Evolutionary conservation across 2,329 filamentous ascomycete species (phyloP), one percentile per base, ranked within the genome.

Genomic region (Alternaria angustiovoidea): DNA sequence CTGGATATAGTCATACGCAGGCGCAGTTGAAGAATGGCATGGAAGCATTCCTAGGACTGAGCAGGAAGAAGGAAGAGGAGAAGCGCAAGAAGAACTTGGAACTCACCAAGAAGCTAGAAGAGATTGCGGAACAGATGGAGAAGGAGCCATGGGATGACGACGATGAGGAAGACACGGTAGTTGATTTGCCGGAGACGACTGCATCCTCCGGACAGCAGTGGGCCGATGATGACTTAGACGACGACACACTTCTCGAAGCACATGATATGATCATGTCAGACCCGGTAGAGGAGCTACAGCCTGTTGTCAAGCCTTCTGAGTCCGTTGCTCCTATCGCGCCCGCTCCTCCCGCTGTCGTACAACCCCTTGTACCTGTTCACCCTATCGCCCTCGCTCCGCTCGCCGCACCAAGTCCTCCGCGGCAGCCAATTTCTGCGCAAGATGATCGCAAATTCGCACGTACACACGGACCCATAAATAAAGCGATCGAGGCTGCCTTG

Each of bases 1-100:
- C 74, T 51, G 78, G 78, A n/a, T 80, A 73, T 48, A 78, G 69
- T 48, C 75, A 74, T 32, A 78, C 74, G 0, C 78, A 80, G 62
- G 73, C 71, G 39, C 64, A 69, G 55, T 52, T 79, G 62, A 80
- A 80, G 63, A 72, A 56, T 28, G 75, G 73, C 20, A 79, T 80
- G 78, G 76, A 79, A 56, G 66, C 72, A 0, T 78, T 78, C 44
- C 22, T 78, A 34, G 74, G 75, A 0, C 53, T 74, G 12, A 68
- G 58, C 28, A 74, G 72, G 58, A 65, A 63, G 42, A 64, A 62
- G 16, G 68, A 69, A 5, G 62, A 70, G 1, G 70, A 72, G 8
- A 59, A 67, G 36, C 62, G 64, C 36, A 63, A 47, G 30, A 63
- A 66, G 18, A 68, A 71, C 11, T 39, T 52, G 3, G 67, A 73